Percentiles rank a stretch among this genome's conserved stretches.
phyloP scores from a whole-genome alignment of 2,329 filamentous ascomycete genomes.

The Diplodia sapinea region DNA sequence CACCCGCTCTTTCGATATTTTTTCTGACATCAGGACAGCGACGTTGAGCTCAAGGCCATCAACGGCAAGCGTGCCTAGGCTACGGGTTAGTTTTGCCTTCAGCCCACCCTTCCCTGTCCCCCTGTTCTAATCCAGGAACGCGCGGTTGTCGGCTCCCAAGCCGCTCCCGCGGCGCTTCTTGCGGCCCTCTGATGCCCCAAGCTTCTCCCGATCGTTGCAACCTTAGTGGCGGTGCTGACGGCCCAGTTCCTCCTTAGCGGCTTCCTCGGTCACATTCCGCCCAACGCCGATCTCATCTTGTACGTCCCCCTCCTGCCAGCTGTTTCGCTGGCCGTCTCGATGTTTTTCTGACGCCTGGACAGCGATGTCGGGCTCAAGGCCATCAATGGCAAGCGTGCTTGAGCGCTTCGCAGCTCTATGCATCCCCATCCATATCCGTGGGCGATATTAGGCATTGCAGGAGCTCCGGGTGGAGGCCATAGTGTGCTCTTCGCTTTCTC shows the following conservation, averaged over 20 bases:
- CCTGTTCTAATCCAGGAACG: conserved; percentile 22
- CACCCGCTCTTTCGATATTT: too few species aligned
- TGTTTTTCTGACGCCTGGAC: conserved; percentile 26
- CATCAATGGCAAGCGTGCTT: conserved; percentile 60
- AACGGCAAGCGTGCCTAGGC: conserved; percentile 55
- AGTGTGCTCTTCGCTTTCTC: not conserved
- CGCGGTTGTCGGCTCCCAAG: conserved; percentile 3
- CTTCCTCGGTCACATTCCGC: conserved; percentile 78
- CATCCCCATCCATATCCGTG: not conserved
- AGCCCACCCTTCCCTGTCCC: conserved; percentile 28
- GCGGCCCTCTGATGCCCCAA: conserved; percentile 22
- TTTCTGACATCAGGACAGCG: conserved; percentile 53
- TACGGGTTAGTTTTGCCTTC: too few species aligned
- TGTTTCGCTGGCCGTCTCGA: not conserved
- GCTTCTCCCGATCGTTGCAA: conserved; percentile 13
- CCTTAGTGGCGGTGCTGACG: conserved; percentile 36
- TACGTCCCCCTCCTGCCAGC: conserved; percentile 55
- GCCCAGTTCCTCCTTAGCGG: conserved; percentile 59
- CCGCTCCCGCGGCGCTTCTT: conserved; percentile 18
- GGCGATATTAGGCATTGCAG: conserved; percentile 19
- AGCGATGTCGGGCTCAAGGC: conserved; percentile 73
- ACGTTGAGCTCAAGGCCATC: conserved; percentile 72
- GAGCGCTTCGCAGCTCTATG: conserved; percentile 29
- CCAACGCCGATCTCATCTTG: conserved; percentile 80
- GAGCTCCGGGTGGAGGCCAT: conserved; percentile 23